These are phyloP conservation scores for Zarea fungicola DNA, from an alignment of 2,329 filamentous ascomycete species.

Conservation along the genomic window DNA sequence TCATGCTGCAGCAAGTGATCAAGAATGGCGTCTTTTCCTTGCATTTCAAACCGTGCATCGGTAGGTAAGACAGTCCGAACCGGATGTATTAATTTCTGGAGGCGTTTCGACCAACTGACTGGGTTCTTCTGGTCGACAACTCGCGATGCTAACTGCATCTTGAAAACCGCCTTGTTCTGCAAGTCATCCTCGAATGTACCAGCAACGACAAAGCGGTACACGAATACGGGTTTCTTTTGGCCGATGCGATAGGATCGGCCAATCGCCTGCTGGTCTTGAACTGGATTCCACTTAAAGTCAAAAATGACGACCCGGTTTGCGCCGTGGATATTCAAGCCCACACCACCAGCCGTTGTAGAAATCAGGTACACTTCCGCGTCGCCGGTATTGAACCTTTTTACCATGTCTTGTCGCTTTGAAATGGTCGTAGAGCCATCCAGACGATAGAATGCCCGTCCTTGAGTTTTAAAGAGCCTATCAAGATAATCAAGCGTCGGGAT, in stretches of 20 bases:
- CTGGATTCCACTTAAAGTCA: slow-evolving; percentile 77
- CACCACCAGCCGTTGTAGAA: slow-evolving; percentile 74
- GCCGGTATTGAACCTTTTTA: slow-evolving; percentile 64
- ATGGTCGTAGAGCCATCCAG: slow-evolving; percentile 64
- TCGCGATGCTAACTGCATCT: slow-evolving; percentile 70
- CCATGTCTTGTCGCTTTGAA: slow-evolving; percentile 52
- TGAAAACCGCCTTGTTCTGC: slow-evolving; percentile 73
- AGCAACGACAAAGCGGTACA: slow-evolving; percentile 74
- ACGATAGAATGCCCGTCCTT: slow-evolving; percentile 45
- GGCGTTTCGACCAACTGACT: slow-evolving; percentile 57
- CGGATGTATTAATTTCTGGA: slow-evolving; percentile 52
- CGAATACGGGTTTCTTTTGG: slow-evolving; percentile 72
- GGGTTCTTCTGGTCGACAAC: slow-evolving; percentile 82
- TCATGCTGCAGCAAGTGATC: slow-evolving; percentile 39
- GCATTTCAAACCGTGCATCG: slow-evolving; percentile 37
- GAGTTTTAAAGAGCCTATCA: slow-evolving; percentile 46
- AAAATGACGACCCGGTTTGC: slow-evolving; percentile 85
- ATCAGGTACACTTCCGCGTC: slow-evolving; percentile 64
- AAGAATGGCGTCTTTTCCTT: slow-evolving; percentile 60
- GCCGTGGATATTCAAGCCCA: slow-evolving; percentile 77
- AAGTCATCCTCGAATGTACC: slow-evolving; percentile 76
- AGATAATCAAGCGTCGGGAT: slow-evolving; percentile 66
- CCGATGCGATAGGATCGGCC: slow-evolving; percentile 82
- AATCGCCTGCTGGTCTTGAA: slow-evolving; percentile 79
- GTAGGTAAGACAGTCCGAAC: slow-evolving; percentile 45